Conservation (phyloP, 164 flowering plant species). For the Liriodendron chinense region DNA sequence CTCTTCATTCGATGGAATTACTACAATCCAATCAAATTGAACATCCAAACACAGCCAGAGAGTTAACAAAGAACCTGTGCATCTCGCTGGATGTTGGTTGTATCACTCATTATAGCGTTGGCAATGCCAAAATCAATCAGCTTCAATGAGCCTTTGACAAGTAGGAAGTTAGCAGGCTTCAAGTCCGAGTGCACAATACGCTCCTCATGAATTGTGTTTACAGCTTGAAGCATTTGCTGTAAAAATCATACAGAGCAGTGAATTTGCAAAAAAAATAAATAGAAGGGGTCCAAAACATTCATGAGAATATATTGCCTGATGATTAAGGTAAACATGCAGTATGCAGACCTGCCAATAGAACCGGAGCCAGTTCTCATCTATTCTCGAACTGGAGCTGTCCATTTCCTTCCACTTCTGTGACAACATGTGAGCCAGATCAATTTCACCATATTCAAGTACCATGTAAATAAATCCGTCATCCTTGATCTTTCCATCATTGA, state of each 20-base stretch:
- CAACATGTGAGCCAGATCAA: slow-evolving; percentile 97
- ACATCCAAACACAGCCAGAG: background rate
- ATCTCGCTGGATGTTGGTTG: slow-evolving; percentile 98
- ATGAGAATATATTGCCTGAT: background rate
- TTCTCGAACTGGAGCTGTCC: slow-evolving; percentile 45
- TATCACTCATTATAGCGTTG: slow-evolving; percentile 92
- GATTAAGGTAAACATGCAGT: background rate
- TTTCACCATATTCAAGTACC: slow-evolving; percentile 98
- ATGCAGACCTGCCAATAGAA: slow-evolving; percentile 92
- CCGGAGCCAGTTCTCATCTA: slow-evolving; percentile 96
- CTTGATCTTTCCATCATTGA: slow-evolving; percentile 75
- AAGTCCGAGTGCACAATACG: slow-evolving; percentile 96
- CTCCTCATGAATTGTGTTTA: slow-evolving; percentile 94
- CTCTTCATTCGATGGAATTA: background rate
- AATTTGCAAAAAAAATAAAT: background rate
- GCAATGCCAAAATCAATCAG: slow-evolving; percentile 98
- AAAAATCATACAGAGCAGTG: slow-evolving; percentile 9
- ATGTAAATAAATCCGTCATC: slow-evolving; percentile 88
- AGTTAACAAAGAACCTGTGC: slow-evolving; percentile 59
- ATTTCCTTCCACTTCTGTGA: slow-evolving; percentile 91
- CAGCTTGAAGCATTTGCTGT: slow-evolving; percentile 98
- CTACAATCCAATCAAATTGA: background rate
- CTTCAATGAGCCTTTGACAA: slow-evolving; percentile 89
- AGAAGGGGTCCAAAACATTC: background rate
- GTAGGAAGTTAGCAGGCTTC: slow-evolving; percentile 98